Conservation (phyloP, 1,139 yeast species). For the Eremothecium coryli region DNA sequence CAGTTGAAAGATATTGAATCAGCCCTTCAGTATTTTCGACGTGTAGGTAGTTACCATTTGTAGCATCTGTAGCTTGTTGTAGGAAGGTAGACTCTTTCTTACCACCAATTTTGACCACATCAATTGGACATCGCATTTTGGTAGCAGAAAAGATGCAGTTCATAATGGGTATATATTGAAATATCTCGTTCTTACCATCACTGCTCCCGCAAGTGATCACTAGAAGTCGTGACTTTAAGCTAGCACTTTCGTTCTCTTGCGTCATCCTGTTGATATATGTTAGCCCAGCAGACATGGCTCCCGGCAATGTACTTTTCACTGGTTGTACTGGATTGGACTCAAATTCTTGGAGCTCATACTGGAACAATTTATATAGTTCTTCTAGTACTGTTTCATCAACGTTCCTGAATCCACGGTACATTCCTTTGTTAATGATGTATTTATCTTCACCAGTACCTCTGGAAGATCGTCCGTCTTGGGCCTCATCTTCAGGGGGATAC, state of each 20-base stretch:
- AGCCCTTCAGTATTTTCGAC: constrained; percentile 70
- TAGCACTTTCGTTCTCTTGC: constrained; percentile 37
- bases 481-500: constrained; percentile 43
- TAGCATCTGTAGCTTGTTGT: constrained; percentile 95
- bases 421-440: constrained; percentile 36
- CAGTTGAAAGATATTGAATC: constrained; percentile 52
- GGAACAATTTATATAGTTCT: constrained; percentile 45
- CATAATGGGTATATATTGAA: constrained; percentile 90
- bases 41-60: constrained; percentile 78
- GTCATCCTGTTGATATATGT: constrained; percentile 68
- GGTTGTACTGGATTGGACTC: constrained; percentile 21
- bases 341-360: constrained; percentile 20
- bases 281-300: constrained; percentile 60
- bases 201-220: constrained; percentile 45
- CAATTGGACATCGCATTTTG: constrained; percentile 80
- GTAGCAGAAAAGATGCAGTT: constrained; percentile 95
- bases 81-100: constrained; percentile 62
- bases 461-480: constrained; percentile 7
- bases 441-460: constrained; percentile 12
- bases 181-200: constrained; percentile 66
- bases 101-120: constrained; percentile 73
- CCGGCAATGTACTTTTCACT: constrained; percentile 50
- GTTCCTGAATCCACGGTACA: constrained; percentile 79
- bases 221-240: constrained; percentile 62
- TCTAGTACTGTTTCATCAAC: constrained; percentile 72